These are phyloP conservation scores for Fraxinus angustifolia DNA, from an alignment of 305 asterid species.

Conservation along the genomic window DNA sequence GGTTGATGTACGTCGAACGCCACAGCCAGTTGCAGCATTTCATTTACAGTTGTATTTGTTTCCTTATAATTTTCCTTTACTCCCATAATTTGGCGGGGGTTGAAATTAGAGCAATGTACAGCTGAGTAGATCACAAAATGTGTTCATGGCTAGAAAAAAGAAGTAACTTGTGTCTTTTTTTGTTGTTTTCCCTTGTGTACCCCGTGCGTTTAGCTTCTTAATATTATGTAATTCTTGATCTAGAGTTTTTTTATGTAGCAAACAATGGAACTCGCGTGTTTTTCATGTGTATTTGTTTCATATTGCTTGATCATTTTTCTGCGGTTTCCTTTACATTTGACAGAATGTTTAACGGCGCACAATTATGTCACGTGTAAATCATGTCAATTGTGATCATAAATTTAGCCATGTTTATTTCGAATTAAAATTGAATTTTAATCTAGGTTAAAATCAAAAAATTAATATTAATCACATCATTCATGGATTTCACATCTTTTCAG, in stretches of 20 bases:
- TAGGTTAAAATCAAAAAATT: no score
- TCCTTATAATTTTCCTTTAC: constrained; percentile 22
- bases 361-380: neutral
- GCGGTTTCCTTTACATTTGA: neutral
- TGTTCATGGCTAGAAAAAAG: constrained; percentile 30
- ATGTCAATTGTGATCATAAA: neutral
- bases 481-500: no score
- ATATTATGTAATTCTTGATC: neutral
- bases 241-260: neutral
- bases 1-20: neutral
- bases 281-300: neutral
- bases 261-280: neutral
- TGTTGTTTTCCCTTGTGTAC: constrained; percentile 4
- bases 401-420: no score
- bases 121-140: constrained; percentile 44
- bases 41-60: constrained; percentile 9
- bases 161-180: neutral
- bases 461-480: no score
- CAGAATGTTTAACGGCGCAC: neutral
- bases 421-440: no score
- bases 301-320: neutral
- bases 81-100: constrained; percentile 22
- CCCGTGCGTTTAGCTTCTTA: neutral
- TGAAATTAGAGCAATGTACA: constrained; percentile 56
- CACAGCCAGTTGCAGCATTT: constrained; percentile 17